Evolutionary conservation across 805 yeast genomes (phyloP).

Genomic region (Lipomyces spencermartinsiae): DNA sequence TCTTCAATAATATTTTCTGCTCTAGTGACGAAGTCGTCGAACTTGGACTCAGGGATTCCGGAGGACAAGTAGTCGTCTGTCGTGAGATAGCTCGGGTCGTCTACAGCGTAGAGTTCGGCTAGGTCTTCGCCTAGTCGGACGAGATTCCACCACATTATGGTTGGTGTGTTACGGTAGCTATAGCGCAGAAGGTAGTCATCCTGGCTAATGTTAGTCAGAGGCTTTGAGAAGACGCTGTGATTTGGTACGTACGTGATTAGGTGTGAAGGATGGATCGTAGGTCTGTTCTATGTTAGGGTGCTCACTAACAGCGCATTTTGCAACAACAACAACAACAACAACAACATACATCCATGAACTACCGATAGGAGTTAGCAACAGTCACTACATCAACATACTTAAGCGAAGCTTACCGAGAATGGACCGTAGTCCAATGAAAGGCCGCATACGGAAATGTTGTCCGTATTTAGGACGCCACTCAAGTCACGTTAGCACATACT

Average conservation of each 20-base stretch:
- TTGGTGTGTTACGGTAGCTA: slow-evolving; percentile 82
- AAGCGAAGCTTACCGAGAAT: slow-evolving; percentile 58
- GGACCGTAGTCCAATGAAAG: slow-evolving; percentile 94
- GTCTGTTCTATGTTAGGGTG: slow-evolving; percentile 49
- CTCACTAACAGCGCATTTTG: not conserved
- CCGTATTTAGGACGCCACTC: slow-evolving; percentile 88
- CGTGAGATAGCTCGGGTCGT: slow-evolving; percentile 50
- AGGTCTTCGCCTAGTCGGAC: slow-evolving; percentile 82
- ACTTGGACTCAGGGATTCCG: slow-evolving; percentile 57
- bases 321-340: too few relatives aligned
- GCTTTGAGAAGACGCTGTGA: not conserved
- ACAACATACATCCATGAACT: slow-evolving; percentile 37
- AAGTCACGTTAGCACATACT: not conserved
- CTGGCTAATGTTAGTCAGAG: slow-evolving; percentile 2
- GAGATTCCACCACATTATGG: slow-evolving; percentile 91
- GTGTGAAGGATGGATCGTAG: slow-evolving; percentile 80
- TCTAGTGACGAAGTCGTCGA: slow-evolving; percentile 58
- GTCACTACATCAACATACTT: slow-evolving; percentile 59
- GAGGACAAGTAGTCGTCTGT: slow-evolving; percentile 41
- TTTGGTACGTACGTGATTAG: slow-evolving; percentile 61
- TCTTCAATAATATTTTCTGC: slow-evolving; percentile 69
- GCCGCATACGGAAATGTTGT: slow-evolving; percentile 89
- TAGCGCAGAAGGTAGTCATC: slow-evolving; percentile 79
- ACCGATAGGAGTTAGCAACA: not conserved
- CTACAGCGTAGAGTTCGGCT: slow-evolving; percentile 76